A percentile compares a stretch with the other conserved stretches of the same genome.
Conservation (phyloP, 352 stramenopile species). For the Pythium dissotocum region DNA sequence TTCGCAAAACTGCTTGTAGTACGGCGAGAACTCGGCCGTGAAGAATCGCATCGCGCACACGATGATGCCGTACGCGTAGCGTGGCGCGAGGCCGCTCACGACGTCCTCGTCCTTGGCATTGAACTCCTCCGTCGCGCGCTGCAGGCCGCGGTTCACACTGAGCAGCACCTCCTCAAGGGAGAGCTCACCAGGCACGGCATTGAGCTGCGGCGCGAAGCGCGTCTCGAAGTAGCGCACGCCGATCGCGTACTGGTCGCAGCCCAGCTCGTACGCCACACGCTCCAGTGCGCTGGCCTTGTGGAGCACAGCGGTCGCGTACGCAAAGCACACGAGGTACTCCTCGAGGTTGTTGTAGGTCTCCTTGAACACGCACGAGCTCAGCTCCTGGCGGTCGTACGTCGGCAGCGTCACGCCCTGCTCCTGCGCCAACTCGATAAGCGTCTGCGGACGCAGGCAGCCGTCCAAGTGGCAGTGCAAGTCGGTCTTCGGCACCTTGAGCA, state of each 20-base stretch:
- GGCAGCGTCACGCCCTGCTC: conserved; percentile 70
- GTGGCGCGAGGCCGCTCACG: conserved; percentile 49
- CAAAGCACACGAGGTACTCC: conserved; percentile 87
- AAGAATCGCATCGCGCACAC: conserved; percentile 91
- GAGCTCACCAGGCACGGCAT: conserved; percentile 59
- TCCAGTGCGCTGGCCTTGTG: conserved; percentile 62
- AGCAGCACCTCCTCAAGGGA: conserved; percentile 77
- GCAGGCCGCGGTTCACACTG: conserved; percentile 56
- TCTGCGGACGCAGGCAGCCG: conserved; percentile 76
- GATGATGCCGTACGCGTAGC: conserved; percentile 86
- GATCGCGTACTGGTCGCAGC: conserved; percentile 68
- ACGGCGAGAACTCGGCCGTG: conserved; percentile 72
- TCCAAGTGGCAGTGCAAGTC: conserved; percentile 90
- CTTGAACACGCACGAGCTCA: conserved; percentile 74
- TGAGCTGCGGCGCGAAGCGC: conserved; percentile 83
- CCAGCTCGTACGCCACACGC: conserved; percentile 85
- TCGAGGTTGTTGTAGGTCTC: conserved; percentile 78
- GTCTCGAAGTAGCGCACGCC: conserved; percentile 88
- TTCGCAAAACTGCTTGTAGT: conserved; percentile 85
- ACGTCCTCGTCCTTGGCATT: conserved; percentile 61
- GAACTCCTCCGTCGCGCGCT: conserved; percentile 65
- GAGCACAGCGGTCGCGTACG: conserved; percentile 74
- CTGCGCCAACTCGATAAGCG: conserved; percentile 81
- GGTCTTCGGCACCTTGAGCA: conserved; percentile 72
- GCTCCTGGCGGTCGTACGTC: conserved; percentile 64